These are phyloP conservation scores for Mikania micrantha DNA, from an alignment of 129 eudicot species.

Conservation along the genomic window DNA sequence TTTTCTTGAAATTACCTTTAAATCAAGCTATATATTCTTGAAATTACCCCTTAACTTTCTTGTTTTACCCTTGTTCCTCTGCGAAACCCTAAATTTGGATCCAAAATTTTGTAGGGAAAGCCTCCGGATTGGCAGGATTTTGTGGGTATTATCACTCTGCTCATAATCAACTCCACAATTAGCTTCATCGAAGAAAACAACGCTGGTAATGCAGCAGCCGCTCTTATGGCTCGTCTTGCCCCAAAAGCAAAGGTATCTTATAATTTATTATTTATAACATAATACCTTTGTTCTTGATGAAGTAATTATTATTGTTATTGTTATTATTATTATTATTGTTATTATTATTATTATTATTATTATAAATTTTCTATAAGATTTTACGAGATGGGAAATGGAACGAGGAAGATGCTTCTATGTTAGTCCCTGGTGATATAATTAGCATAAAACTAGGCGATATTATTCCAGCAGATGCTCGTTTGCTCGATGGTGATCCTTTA, in stretches of 20 bases:
- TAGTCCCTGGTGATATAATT: constrained; percentile 93
- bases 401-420: constrained; percentile 84
- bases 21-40: background rate
- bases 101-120: constrained; percentile 54
- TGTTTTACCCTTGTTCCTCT: background rate
- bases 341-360: no score
- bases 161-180: constrained; percentile 89
- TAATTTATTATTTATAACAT: background rate
- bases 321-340: no score
- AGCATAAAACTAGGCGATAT: constrained; percentile 95
- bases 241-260: constrained; percentile 86
- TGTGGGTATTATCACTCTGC: constrained; percentile 92
- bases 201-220: constrained; percentile 99
- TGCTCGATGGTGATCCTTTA: constrained; percentile 93
- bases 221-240: constrained; percentile 98
- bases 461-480: constrained; percentile 95
- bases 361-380: constrained; percentile 37
- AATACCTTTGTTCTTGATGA: background rate
- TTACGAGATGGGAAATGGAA: constrained; percentile 91
- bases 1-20: background rate
- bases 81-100: background rate
- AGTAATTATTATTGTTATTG: background rate
- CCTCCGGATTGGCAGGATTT: constrained; percentile 99
- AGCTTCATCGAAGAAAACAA: constrained; percentile 98
- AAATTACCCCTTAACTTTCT: background rate